Evolutionary conservation across 2,329 filamentous ascomycete genomes (phyloP).

Genomic region (Iodosphaeria phyllophila): DNA sequence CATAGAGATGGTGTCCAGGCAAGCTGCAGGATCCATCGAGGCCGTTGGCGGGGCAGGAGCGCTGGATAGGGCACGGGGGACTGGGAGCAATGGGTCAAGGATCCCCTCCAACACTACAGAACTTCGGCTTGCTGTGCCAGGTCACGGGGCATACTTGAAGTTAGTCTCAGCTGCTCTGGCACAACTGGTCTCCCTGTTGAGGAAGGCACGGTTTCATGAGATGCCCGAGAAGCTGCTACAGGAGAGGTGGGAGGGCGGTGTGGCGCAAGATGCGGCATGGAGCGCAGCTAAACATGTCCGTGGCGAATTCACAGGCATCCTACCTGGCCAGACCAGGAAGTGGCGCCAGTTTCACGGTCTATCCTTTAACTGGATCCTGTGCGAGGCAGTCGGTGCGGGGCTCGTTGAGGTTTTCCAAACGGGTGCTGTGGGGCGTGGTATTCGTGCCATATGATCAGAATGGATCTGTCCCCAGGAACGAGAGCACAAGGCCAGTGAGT

Average conservation of each 20-base stretch:
- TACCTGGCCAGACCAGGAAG: conserved; percentile 43
- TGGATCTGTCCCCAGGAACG: too few relatives aligned
- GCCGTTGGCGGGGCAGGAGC: conserved; percentile 52
- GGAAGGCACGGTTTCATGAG: conserved; percentile 41
- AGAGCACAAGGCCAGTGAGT: too few relatives aligned
- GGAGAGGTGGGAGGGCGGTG: conserved; percentile 54
- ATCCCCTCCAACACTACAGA: conserved; percentile 15
- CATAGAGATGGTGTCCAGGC: conserved; percentile 41
- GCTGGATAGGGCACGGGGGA: conserved; percentile 43
- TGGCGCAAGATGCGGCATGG: conserved; percentile 24
- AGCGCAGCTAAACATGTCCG: conserved; percentile 27
- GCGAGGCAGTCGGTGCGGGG: conserved; percentile 52
- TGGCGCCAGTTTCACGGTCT: conserved; percentile 57
- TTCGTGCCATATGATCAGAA: conserved; percentile 25
- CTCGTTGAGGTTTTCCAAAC: conserved; percentile 60
- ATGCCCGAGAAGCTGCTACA: conserved; percentile 39
- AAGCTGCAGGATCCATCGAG: conserved; percentile 47
- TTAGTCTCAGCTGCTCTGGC: conserved; percentile 40
- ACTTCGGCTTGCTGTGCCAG: conserved; percentile 44
- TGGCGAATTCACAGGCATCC: conserved; percentile 35
- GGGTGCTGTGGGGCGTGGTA: conserved; percentile 49
- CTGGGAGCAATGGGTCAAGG: conserved; percentile 19
- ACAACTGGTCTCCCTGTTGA: conserved; percentile 40
- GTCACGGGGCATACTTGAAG: conserved; percentile 48
- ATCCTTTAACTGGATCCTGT: conserved; percentile 52